A percentile compares a stretch with the other conserved stretches of the same genome.
phyloP scores from a whole-genome alignment of 805 yeast genomes.

The Yarrowia osloensis region DNA sequence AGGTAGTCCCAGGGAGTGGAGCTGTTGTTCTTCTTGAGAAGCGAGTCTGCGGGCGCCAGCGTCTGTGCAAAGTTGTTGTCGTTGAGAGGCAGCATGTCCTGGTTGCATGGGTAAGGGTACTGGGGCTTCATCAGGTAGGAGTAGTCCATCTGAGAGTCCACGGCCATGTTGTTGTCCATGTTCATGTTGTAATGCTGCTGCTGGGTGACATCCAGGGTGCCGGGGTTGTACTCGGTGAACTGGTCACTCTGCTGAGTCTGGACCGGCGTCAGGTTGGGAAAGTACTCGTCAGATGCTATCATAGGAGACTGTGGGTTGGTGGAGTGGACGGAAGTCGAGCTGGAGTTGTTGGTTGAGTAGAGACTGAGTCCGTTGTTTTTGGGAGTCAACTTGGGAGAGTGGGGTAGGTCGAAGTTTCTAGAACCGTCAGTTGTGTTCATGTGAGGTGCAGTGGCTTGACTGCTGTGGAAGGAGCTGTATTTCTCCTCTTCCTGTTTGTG shows the following conservation, averaged over 20 bases:
- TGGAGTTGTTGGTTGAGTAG: slow-evolving; percentile 27
- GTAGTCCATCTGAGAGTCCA: slow-evolving; percentile 20
- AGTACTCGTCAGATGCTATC: slow-evolving; percentile 30
- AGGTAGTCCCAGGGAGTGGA: slow-evolving; percentile 27
- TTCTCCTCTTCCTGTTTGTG: not conserved
- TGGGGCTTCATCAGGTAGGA: slow-evolving; percentile 21
- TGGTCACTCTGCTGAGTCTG: slow-evolving; percentile 25
- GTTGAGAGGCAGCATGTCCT: slow-evolving; percentile 25
- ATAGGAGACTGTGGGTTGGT: slow-evolving; percentile 21
- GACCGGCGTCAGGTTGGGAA: slow-evolving; percentile 28
- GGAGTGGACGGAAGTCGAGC: slow-evolving; percentile 13
- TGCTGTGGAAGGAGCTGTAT: not conserved
- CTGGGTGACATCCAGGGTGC: slow-evolving; percentile 20
- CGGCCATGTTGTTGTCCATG: not conserved
- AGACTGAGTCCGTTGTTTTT: slow-evolving; percentile 25
- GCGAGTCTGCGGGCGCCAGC: slow-evolving; percentile 25
- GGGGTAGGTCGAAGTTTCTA: slow-evolving; percentile 28
- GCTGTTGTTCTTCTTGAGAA: slow-evolving; percentile 26
- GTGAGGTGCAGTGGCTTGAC: slow-evolving; percentile 2
- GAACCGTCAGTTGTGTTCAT: slow-evolving; percentile 31
- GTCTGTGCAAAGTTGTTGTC: slow-evolving; percentile 28
- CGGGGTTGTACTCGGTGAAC: slow-evolving; percentile 17
- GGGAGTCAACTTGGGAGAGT: slow-evolving; percentile 29
- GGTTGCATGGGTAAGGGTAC: slow-evolving; percentile 17
- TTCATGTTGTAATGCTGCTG: slow-evolving; percentile 20